Percentiles rank a stretch among this genome's conserved stretches.
Evolutionary conservation across 495 filamentous ascomycete genomes (phyloP).

Genomic region (Penicillium herquei): DNA sequence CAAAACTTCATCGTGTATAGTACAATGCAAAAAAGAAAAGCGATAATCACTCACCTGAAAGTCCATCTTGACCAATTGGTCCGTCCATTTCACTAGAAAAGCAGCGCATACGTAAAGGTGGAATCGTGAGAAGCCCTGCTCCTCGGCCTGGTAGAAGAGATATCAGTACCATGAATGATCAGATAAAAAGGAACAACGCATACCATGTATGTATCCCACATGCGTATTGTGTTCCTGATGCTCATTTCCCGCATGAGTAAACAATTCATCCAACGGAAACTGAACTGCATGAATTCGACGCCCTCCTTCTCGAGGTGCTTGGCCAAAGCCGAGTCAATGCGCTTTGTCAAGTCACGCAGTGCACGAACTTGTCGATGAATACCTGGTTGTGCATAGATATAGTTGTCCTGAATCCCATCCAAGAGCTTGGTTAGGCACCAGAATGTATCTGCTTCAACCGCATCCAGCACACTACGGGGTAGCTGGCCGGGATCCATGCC

Average conservation of each 20-base stretch:
- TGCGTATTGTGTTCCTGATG: conserved; percentile 91
- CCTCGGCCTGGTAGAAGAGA: conserved; percentile 69
- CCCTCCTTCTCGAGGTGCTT: conserved; percentile 86
- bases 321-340: conserved; percentile 82
- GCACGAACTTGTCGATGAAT: conserved; percentile 92
- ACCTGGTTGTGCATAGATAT: conserved; percentile 94
- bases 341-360: conserved; percentile 80
- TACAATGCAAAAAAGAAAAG: too few species aligned
- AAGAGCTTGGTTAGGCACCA: conserved; percentile 97
- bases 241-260: conserved; percentile 96
- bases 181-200: conserved; percentile 16
- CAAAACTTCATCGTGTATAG: background rate
- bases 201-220: conserved; percentile 99
- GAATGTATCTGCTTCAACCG: conserved; percentile 96
- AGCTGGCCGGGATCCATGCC: conserved; percentile 97
- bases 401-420: conserved; percentile 98
- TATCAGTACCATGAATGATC: conserved; percentile 19
- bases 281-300: conserved; percentile 98
- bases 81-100: conserved; percentile 98
- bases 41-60: conserved; percentile 56
- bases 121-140: conserved; percentile 96
- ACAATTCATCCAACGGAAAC: conserved; percentile 99
- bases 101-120: conserved; percentile 98
- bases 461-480: conserved; percentile 86
- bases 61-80: conserved; percentile 94